Percentiles rank a stretch among this genome's conserved stretches.
These are phyloP conservation scores for Rutstroemia sp. DNA, from an alignment of 2,329 filamentous ascomycete genomes.

Conservation along the genomic window DNA sequence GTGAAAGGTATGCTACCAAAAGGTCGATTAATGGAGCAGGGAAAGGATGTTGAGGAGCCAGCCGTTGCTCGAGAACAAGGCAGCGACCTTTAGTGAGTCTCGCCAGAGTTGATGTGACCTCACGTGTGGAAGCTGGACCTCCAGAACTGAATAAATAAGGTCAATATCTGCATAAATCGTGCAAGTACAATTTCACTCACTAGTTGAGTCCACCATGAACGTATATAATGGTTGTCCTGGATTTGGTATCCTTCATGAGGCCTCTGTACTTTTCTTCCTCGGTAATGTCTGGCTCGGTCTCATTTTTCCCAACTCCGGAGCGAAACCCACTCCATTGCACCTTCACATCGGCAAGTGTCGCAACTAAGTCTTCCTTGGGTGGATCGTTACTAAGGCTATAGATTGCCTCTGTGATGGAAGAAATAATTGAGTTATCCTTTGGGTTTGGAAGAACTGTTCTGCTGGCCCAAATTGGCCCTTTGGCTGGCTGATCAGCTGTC, in stretches of 20 bases:
- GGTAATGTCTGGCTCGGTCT: not conserved
- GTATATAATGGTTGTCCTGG: not conserved
- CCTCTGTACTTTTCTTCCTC: not conserved
- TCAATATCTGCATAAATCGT: not conserved
- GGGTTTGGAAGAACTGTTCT: not conserved
- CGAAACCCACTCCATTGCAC: not conserved
- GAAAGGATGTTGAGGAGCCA: not conserved
- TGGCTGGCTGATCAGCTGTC: not conserved
- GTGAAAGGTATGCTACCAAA: constrained; percentile 1
- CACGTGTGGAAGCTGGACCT: not conserved
- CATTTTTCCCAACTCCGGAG: not conserved
- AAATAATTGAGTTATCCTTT: not conserved
- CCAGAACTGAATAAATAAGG: not conserved
- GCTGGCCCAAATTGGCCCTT: not conserved
- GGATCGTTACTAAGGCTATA: not conserved
- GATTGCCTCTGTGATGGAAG: not conserved
- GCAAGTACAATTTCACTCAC: not conserved
- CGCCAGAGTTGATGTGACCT: not conserved
- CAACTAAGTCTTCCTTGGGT: not conserved
- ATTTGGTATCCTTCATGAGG: not conserved
- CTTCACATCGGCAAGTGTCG: not conserved
- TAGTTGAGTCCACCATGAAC: not conserved
- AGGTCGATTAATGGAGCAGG: not conserved
- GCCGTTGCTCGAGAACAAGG: not conserved
- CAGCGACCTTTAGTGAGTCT: not conserved